Evolutionary conservation across 192 early-diverging fungal species (phyloP).

Genomic region (Umbelopsis ramanniana): DNA sequence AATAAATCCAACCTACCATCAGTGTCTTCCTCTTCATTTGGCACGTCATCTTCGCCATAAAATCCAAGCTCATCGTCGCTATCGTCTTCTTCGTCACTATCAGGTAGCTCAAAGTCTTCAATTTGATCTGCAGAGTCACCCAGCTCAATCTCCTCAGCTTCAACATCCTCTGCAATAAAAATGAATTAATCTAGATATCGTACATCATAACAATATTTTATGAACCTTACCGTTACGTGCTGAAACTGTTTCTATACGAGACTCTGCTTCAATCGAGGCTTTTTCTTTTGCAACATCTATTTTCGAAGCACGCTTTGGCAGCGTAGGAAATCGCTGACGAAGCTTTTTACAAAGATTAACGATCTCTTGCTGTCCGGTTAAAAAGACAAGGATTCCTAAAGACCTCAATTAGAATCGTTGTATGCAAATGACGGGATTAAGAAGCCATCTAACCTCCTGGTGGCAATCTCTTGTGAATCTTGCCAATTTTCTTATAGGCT

Average conservation of each 20-base stretch:
- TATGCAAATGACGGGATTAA: neutral
- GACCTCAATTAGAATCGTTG: neutral
- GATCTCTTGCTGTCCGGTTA: slow-evolving; percentile 96
- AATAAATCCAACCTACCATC: neutral
- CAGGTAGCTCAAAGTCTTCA: slow-evolving; percentile 8
- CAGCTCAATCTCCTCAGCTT: slow-evolving; percentile 63
- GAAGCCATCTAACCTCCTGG: slow-evolving; percentile 60
- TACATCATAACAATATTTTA: neutral
- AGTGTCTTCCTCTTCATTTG: slow-evolving; percentile 47
- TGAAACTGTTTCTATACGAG: slow-evolving; percentile 4
- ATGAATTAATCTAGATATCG: neutral
- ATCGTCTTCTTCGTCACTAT: slow-evolving; percentile 46
- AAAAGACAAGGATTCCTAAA: slow-evolving; percentile 84
- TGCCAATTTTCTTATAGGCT: slow-evolving; percentile 88
- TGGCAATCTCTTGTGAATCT: slow-evolving; percentile 94
- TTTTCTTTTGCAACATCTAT: slow-evolving; percentile 38
- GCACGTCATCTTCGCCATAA: slow-evolving; percentile 64
- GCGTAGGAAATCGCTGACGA: slow-evolving; percentile 69
- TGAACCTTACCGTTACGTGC: slow-evolving; percentile 44
- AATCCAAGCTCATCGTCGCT: slow-evolving; percentile 76
- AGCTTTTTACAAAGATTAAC: slow-evolving; percentile 76
- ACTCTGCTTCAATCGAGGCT: slow-evolving; percentile 24
- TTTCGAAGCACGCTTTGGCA: slow-evolving; percentile 39
- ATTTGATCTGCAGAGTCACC: slow-evolving; percentile 46
- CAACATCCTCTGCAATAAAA: slow-evolving; percentile 50